Percentiles rank a stretch among this genome's conserved stretches.
Evolutionary conservation across 2,329 filamentous ascomycete genomes (phyloP).

Genomic region (Sarocladiaceae sp.): DNA sequence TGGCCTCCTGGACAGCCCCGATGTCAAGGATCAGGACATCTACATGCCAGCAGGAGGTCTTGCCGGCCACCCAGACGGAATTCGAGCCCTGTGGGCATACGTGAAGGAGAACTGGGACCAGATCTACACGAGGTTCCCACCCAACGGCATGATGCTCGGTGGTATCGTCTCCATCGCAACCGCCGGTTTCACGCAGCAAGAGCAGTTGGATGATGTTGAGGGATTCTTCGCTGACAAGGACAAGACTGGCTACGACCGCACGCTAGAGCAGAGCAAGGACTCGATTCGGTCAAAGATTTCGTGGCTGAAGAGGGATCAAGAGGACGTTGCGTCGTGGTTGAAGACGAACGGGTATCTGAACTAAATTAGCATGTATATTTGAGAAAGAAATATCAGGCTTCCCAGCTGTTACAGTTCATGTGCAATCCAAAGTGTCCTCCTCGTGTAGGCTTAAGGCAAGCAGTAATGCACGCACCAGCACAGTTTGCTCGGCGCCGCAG

Average conservation of each 20-base stretch:
- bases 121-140: constrained; percentile 75
- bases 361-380: no score
- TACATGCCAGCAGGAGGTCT: constrained; percentile 83
- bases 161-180: constrained; percentile 80
- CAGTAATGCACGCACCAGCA: no score
- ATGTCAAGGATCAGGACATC: constrained; percentile 92
- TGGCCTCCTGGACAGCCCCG: constrained; percentile 66
- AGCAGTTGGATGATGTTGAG: constrained; percentile 72
- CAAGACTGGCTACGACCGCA: constrained; percentile 80
- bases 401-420: no score
- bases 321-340: constrained; percentile 21
- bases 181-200: constrained; percentile 70
- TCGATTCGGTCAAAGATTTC: constrained; percentile 70
- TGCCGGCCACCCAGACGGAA: constrained; percentile 71
- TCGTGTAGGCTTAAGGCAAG: no score
- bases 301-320: constrained; percentile 20
- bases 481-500: no score
- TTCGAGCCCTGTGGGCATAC: constrained; percentile 78
- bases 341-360: constrained; percentile 12
- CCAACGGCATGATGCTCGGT: constrained; percentile 78
- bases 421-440: no score
- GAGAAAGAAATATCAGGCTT: no score
- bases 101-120: constrained; percentile 86
- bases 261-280: constrained; percentile 86
- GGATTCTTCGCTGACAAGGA: constrained; percentile 78